Conservation (phyloP, 805 yeast species). For the Wickerhamomyces hampshirensis region DNA sequence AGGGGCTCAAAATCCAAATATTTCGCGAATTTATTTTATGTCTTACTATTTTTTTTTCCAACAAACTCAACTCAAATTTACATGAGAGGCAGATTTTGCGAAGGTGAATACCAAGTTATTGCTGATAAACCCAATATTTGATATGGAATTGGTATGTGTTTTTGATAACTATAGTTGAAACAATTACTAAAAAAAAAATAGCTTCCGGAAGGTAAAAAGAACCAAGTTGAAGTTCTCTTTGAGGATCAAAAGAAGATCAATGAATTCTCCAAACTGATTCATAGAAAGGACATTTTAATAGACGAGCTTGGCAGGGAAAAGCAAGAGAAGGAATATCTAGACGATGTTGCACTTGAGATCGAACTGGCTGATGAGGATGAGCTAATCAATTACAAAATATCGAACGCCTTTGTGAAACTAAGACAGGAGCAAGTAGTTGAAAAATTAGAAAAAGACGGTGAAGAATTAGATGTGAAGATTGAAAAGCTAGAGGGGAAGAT, state of each 20-base stretch:
- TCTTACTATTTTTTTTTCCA: no score
- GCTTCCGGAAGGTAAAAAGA: conserved; percentile 38
- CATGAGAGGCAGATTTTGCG: no score
- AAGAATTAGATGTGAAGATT: conserved; percentile 46
- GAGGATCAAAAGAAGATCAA: conserved; percentile 86
- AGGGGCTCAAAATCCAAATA: no score
- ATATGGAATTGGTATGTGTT: neutral
- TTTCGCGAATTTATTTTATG: no score
- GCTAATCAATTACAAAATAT: conserved; percentile 68
- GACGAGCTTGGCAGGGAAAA: conserved; percentile 43
- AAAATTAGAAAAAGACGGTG: conserved; percentile 60
- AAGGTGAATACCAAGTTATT: no score
- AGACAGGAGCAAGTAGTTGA: conserved; percentile 62
- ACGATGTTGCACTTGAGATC: conserved; percentile 78
- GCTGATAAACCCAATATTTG: no score
- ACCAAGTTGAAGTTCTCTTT: conserved; percentile 33
- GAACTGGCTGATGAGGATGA: conserved; percentile 82
- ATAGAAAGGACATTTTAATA: conserved; percentile 57
- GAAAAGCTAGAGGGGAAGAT: conserved; percentile 41
- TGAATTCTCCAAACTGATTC: conserved; percentile 77
- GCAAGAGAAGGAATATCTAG: conserved; percentile 81
- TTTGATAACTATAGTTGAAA: neutral
- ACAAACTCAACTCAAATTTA: no score
- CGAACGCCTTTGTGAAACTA: conserved; percentile 71
- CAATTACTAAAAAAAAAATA: no score